Evolutionary conservation across 1,284 basidiomycete genomes (phyloP), one percentile per base, ranked within the genome.

Genomic region (Malassezia brasiliensis): DNA sequence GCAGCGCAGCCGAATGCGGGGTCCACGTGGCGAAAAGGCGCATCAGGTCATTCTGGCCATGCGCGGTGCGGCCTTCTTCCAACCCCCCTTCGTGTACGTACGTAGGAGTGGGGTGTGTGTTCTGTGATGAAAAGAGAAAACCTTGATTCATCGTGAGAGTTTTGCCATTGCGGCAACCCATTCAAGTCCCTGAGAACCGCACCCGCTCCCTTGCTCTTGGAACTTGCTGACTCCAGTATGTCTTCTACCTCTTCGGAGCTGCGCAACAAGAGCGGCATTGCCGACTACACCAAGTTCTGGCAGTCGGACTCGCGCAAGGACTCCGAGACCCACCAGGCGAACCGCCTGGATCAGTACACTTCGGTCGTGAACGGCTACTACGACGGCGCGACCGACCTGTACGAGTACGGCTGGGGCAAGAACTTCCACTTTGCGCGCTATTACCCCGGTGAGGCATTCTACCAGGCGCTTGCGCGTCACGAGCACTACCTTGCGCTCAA

Each of bases 401-500:
- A 96, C 80, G 93, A 98, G 78, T 96, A 90, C 74, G 91, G 88
- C 30, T 93, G 89, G 90, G 82, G 82, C 7, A 80, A 85, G 58
- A 91, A 86, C 44, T 98, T 98, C 83, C 93, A 98, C 79, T 98
- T 98, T 77, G 94, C 88, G 53, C 88, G 94, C 38, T 98, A 94
- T 81, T 90, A 88, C 83, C 86, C 86, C 77, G 94, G 93, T 62
- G 94, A 98, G 77, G 83, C 83, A 1, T 96, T 98, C 76, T 77
- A 79, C 61, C 81, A 82, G 73, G 81, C 81, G 45, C 79, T 98
- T 54, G 91, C 93, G 15, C 86, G 94, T 51, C 93, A 98, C 75
- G 93, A 99, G 79, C 93, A 99, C 79, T 98, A 93, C 79, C 88
- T 99, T 61, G 85, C 91, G 90, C 63, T 62, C 40, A 57, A 60